Evolutionary conservation across 441 rosid genomes (phyloP).

Genomic region (Syzygium syzygioides): DNA sequence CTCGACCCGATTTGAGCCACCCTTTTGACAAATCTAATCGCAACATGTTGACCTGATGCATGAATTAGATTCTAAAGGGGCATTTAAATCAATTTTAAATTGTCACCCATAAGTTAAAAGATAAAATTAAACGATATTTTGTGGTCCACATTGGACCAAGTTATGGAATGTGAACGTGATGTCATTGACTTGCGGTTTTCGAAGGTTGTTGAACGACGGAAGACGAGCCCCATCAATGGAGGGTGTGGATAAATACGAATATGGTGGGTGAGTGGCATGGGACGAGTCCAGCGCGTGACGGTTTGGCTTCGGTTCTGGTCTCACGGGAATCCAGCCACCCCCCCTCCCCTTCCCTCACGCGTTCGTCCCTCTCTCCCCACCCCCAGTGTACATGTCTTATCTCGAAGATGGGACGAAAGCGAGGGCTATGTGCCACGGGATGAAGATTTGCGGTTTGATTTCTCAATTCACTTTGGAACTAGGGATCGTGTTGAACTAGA

Average conservation of each 20-base stretch:
- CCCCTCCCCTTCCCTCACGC: slow-evolving; percentile 21
- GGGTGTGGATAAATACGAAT: neutral
- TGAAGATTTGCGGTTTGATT: neutral
- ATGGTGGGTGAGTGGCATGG: neutral
- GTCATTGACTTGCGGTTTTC: neutral
- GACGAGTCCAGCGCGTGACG: neutral
- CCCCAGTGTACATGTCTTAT: neutral
- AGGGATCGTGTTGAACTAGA: neutral
- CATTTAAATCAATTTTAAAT: neutral
- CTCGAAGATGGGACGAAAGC: neutral
- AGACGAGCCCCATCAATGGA: neutral
- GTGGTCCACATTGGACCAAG: neutral
- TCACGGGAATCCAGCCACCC: slow-evolving; percentile 36
- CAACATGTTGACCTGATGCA: neutral
- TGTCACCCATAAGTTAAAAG: neutral
- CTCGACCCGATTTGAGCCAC: no score
- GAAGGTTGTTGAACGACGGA: neutral
- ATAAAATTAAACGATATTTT: neutral
- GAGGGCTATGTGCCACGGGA: neutral
- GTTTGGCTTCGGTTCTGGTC: slow-evolving; percentile 6
- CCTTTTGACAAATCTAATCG: neutral
- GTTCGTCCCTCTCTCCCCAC: slow-evolving; percentile 21
- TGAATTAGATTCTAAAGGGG: neutral
- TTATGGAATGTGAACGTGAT: neutral
- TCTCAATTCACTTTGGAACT: neutral